A percentile compares a stretch with the other conserved stretches of the same genome.
phyloP scores from a whole-genome alignment of 352 stramenopile species.

The Thalassiosira mediterranea region DNA sequence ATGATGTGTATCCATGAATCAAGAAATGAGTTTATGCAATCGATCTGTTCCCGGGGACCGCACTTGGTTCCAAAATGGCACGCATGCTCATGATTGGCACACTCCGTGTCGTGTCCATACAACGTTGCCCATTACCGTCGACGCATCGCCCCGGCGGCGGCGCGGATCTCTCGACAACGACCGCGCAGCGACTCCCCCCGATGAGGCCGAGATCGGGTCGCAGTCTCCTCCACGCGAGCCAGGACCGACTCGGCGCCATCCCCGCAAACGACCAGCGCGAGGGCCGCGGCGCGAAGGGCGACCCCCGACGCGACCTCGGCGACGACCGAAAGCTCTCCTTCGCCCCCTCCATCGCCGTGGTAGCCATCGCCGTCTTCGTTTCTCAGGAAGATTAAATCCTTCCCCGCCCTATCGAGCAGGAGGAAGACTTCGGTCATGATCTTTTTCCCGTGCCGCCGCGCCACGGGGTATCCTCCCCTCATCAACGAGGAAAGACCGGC shows the following conservation, averaged over 20 bases:
- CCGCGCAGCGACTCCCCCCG: conserved; percentile 7
- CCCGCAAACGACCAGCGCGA: conserved; percentile 44
- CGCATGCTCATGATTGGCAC: too few relatives aligned
- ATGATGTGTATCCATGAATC: too few relatives aligned
- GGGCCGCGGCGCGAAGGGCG: conserved; percentile 24
- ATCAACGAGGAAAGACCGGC: conserved; percentile 63
- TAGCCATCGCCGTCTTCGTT: conserved; percentile 1
- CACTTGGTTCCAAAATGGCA: too few relatives aligned
- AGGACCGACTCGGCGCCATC: conserved; percentile 32
- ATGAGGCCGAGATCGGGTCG: conserved; percentile 13
- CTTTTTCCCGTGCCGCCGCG: conserved; percentile 66
- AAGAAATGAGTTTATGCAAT: too few relatives aligned
- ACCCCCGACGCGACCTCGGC: conserved; percentile 20
- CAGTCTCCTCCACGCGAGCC: conserved; percentile 33
- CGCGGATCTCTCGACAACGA: conserved; percentile 32
- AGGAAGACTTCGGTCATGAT: conserved; percentile 66
- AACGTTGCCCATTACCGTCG: neutral
- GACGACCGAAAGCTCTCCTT: too few relatives aligned
- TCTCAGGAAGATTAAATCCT: conserved; percentile 31
- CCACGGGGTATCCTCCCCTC: conserved; percentile 64
- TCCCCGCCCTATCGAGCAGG: conserved; percentile 37
- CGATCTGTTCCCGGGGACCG: too few relatives aligned
- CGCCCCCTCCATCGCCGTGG: conserved; percentile 23
- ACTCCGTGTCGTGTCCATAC: too few relatives aligned
- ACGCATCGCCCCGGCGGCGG: conserved; percentile 6